These are phyloP conservation scores for Microstegium vimineum DNA, from an alignment of 176 grass and related monocot species.

Conservation along the genomic window DNA sequence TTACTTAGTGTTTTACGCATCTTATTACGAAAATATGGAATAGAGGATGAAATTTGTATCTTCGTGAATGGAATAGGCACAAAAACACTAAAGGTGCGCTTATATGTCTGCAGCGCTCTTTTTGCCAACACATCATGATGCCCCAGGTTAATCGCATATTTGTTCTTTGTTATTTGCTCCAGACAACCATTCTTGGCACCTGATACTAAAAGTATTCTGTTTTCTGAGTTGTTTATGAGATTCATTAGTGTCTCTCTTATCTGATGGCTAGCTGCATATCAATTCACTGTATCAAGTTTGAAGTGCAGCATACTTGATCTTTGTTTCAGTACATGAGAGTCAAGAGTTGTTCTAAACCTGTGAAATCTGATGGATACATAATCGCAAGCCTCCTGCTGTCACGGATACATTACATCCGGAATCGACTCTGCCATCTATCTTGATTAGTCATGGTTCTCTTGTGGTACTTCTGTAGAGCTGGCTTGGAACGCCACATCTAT, in stretches of 20 bases:
- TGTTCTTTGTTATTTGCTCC: not conserved
- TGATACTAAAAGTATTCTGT: not conserved
- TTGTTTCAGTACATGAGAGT: not conserved
- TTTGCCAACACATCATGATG: not conserved
- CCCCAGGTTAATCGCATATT: not conserved
- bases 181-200: not conserved
- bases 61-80: not conserved
- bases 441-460: not conserved
- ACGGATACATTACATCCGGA: no score
- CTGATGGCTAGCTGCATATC: not conserved
- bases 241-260: not conserved
- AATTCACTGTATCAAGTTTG: not conserved
- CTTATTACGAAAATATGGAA: conserved; percentile 12
- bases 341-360: not conserved
- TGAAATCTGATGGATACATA: not conserved
- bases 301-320: not conserved
- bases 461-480: not conserved
- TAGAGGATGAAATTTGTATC: not conserved
- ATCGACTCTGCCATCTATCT: not conserved
- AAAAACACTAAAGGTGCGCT: not conserved
- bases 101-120: not conserved
- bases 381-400: not conserved
- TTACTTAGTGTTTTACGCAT: not conserved
- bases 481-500: not conserved
- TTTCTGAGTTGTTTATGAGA: not conserved